Percentiles rank a stretch among this genome's conserved stretches.
Conservation (phyloP, 768 basidiomycete species). For the Bullera alba region DNA sequence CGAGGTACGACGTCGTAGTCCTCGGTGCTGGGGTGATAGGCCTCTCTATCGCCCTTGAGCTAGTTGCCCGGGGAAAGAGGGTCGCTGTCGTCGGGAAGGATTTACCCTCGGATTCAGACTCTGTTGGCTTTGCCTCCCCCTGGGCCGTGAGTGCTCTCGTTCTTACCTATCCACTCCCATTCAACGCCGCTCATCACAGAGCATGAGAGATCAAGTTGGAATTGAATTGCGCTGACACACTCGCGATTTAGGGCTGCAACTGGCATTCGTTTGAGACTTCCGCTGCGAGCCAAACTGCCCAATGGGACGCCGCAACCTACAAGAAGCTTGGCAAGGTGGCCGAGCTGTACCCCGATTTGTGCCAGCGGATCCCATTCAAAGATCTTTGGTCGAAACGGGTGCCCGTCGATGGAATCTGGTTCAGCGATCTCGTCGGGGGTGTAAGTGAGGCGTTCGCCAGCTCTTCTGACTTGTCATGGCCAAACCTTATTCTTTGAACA, state of each 20-base stretch:
- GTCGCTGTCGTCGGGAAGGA: slow-evolving; percentile 43
- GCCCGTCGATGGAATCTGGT: slow-evolving; percentile 24
- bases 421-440: slow-evolving; percentile 19
- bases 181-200: not conserved
- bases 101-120: slow-evolving; percentile 39
- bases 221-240: not conserved
- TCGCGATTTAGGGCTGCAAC: slow-evolving; percentile 37
- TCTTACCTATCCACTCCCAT: too few relatives aligned
- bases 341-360: slow-evolving; percentile 29
- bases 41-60: slow-evolving; percentile 39
- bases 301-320: slow-evolving; percentile 32
- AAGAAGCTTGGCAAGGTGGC: slow-evolving; percentile 23
- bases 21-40: slow-evolving; percentile 34
- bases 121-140: slow-evolving; percentile 41
- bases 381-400: slow-evolving; percentile 18
- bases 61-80: slow-evolving; percentile 27
- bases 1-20: not conserved
- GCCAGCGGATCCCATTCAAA: slow-evolving; percentile 24
- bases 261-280: slow-evolving; percentile 36
- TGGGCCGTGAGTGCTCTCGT: slow-evolving; percentile 42
- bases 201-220: not conserved
- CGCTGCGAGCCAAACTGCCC: slow-evolving; percentile 2
- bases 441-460: slow-evolving; percentile 14
- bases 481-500: too few relatives aligned
- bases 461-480: too few relatives aligned